phyloP scores from a whole-genome alignment of 805 yeast species.

The Saccharomycopsis fibuligera region DNA sequence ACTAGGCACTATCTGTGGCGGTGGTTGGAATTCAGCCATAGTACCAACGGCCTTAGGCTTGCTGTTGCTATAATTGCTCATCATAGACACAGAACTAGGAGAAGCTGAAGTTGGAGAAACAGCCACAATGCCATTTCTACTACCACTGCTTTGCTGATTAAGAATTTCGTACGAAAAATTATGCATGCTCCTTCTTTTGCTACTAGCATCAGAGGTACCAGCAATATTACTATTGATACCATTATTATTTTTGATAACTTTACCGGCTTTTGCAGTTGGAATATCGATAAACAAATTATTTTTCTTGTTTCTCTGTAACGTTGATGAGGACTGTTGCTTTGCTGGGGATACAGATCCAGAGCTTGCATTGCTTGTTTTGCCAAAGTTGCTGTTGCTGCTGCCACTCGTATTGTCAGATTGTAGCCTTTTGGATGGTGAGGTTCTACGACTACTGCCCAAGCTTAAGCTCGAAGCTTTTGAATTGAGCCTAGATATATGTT shows the following conservation, averaged over 20 bases:
- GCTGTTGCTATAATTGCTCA: too few species aligned
- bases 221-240: not conserved
- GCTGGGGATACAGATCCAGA: not conserved
- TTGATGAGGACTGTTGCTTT: not conserved
- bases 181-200: slow-evolving; percentile 15
- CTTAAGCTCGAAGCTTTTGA: not conserved
- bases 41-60: not conserved
- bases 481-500: too few species aligned
- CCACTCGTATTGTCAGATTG: too few species aligned
- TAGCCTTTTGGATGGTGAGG: slow-evolving; percentile 1
- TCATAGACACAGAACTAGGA: too few species aligned
- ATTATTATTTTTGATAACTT: not conserved
- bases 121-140: not conserved
- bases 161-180: slow-evolving; percentile 10
- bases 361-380: too few species aligned
- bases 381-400: too few species aligned
- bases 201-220: too few species aligned
- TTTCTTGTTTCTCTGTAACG: slow-evolving; percentile 4
- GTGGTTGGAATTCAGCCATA: not conserved
- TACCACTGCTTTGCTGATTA: not conserved
- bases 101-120: not conserved
- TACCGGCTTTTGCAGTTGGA: not conserved
- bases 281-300: slow-evolving; percentile 14
- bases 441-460: not conserved
- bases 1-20: not conserved